phyloP scores from a whole-genome alignment of 2,329 filamentous ascomycete species.

The Colletotrichum sidae region DNA sequence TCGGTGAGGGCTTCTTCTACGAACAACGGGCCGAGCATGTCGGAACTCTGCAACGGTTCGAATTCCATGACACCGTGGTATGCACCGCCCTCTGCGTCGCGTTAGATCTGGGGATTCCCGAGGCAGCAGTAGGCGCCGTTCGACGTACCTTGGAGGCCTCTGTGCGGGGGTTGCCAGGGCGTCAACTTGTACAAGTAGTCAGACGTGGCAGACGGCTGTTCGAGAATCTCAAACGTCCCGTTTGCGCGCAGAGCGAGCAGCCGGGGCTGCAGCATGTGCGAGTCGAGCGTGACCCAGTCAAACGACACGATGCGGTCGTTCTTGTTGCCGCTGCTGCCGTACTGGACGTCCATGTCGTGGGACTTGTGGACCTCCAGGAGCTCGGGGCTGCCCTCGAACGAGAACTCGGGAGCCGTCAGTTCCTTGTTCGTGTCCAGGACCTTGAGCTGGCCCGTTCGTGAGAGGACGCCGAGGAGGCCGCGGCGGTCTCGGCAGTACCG shows the following conservation, averaged over 20 bases:
- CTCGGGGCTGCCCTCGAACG: conserved; percentile 64
- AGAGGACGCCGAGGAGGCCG: conserved; percentile 71
- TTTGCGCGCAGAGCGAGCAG: conserved; percentile 70
- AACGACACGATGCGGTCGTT: conserved; percentile 74
- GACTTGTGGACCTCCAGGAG: conserved; percentile 70
- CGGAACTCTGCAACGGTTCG: conserved; percentile 63
- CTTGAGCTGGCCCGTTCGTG: conserved; percentile 72
- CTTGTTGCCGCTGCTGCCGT: conserved; percentile 62
- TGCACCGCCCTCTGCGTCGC: conserved; percentile 55
- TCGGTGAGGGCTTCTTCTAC: conserved; percentile 65
- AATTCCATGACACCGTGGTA: conserved; percentile 71
- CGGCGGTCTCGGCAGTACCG: conserved; percentile 72
- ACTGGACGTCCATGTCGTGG: conserved; percentile 71
- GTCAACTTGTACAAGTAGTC: conserved; percentile 70
- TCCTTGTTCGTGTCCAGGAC: conserved; percentile 70
- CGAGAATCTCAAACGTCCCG: conserved; percentile 70
- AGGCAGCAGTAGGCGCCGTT: no score
- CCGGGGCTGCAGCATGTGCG: conserved; percentile 66
- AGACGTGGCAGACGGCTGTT: conserved; percentile 69
- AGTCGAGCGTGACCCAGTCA: conserved; percentile 73
- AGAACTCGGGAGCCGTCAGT: conserved; percentile 53
- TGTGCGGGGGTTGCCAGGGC: conserved; percentile 70
- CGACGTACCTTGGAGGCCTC: conserved; percentile 64
- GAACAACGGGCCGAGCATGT: conserved; percentile 66
- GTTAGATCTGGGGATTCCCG: conserved; percentile 41